These are phyloP conservation scores for Vitis amurensis DNA, from an alignment of 164 flowering plant species.

Conservation along the genomic window DNA sequence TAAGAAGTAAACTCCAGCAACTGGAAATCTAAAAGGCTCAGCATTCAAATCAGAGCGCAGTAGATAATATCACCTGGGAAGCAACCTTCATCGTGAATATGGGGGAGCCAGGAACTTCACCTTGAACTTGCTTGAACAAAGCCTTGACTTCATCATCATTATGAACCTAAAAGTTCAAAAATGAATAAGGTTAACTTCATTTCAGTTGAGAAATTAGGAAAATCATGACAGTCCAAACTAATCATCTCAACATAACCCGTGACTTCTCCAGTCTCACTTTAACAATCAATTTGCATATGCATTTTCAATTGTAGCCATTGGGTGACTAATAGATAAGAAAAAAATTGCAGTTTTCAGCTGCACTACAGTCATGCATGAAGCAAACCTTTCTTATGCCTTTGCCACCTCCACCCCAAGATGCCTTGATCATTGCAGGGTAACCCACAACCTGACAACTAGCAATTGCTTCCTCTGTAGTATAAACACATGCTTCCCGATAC, in stretches of 20 bases:
- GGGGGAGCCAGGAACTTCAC: conserved; percentile 99
- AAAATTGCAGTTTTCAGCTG: neutral
- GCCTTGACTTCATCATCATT: conserved; percentile 99
- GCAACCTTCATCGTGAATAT: conserved; percentile 99
- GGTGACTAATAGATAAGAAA: neutral
- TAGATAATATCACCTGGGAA: conserved; percentile 72
- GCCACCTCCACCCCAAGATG: conserved; percentile 99
- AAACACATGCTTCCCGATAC: conserved; percentile 89
- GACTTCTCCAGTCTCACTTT: neutral
- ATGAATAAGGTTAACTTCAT: neutral
- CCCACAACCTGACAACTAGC: conserved; percentile 98
- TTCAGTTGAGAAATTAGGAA: neutral
- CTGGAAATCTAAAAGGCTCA: neutral
- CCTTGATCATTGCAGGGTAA: conserved; percentile 99
- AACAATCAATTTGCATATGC: neutral
- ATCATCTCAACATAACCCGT: neutral
- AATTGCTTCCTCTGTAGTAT: conserved; percentile 93
- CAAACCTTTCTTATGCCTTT: conserved; percentile 99
- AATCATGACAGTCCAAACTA: neutral
- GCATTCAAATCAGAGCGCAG: conserved; percentile 4
- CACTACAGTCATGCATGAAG: neutral
- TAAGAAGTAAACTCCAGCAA: conserved; percentile 7
- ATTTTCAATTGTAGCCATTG: neutral
- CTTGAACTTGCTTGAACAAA: conserved; percentile 98
- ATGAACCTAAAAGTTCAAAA: conserved; percentile 66